Base-by-base conservation (phyloP, 306 rosid species). In the Abrus pulchellus region DNA sequence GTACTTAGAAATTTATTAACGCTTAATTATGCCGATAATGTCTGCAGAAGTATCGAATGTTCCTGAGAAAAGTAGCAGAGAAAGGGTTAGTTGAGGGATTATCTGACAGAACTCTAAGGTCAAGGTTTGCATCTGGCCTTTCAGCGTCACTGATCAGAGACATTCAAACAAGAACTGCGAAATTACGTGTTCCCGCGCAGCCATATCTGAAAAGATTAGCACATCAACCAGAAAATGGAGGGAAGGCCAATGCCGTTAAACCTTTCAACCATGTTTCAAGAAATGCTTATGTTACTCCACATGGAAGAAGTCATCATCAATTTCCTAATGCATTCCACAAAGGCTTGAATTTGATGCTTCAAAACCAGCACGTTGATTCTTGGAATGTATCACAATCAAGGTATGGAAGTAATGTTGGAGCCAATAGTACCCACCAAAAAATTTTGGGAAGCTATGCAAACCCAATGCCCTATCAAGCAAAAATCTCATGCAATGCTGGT, bases 31-130 rank as follows among this genome's bases (percentile, higher is more conserved):
- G 50, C 27, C 1, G 1, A 28, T 40, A 8, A 54, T 6, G 40
- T n/a, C 36, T 80, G 79, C 89, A 92, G 97, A 92, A 90, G 61
- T 89, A 92, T 75, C 88, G 94, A 0, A 30, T 84, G 1, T 92
- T 92, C 79, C 64, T 88, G 32, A 88, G 34, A 10, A 72, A 55
- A 38, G 88, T 92, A 34, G 78, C 87, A 0, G 86, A 82, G 10
- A 87, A 55, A 64, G 90, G 86, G n/a, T n/a, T 60, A 5, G 0
- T 45, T 10, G 85, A 62, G 40, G 80, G 85, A 36, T 5, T 86
- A 77, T 75, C 90, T 0, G 80, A 82, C 0, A 86, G 80, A 36
- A 62, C 68, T 2, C 45, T 80, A 30, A 84, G 74, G 71, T 89
- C 95, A 82, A 88, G 54, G 40, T 89, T 92, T 14, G 91, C 89